Base-by-base conservation (phyloP, 2,329 filamentous ascomycete species). In the Colletotrichum simmondsii region DNA sequence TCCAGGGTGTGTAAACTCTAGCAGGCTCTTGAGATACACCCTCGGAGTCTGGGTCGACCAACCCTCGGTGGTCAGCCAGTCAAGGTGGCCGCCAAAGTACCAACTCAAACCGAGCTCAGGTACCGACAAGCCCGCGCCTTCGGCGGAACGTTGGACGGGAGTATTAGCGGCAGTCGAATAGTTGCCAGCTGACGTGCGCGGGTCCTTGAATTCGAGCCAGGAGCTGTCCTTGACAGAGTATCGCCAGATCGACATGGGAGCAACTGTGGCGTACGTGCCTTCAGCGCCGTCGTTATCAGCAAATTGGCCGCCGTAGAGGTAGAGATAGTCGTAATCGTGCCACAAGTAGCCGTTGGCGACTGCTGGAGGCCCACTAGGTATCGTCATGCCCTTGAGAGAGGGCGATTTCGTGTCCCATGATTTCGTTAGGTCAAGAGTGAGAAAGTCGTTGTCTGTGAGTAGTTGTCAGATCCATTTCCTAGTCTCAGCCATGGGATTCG, bases 41-140 rank as follows among this genome's bases (percentile, higher is more conserved):
- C 93, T 86, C 0, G 85, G 82, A 26, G 90, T 85, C 65, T 90
- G 87, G 63, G 89, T 88, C n/a, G 91, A 91, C 93, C 93, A 95
- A 14, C 91, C 92, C 0, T 80, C 81, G 0, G 87, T 91, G 5
- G 88, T 90, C 12, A 82, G 83, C 78, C 82, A 79, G 79, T 95
- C 93, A 6, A 94, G 83, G 80, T 95, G 93, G 0, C 93, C 93
- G 30, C 93, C 93, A 81, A 95, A 95, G 80, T 94, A 95, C 86
- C 91, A 95, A 37, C 92, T 94, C 59, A 92, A 83, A 0, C 93
- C 93, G 0, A 95, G 82, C 66, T 91, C 89, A 0, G 92, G 90
- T 0, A 95, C 90, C 32, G 90, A 93, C 16, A 94, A 82, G 0
- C 92, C 92, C 12, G 93, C 92, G 7, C 93, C 93, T 79, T 95